Evolutionary conservation across 1,139 yeast species (phyloP).

Genomic region (Scheffersomyces parashehatae): DNA sequence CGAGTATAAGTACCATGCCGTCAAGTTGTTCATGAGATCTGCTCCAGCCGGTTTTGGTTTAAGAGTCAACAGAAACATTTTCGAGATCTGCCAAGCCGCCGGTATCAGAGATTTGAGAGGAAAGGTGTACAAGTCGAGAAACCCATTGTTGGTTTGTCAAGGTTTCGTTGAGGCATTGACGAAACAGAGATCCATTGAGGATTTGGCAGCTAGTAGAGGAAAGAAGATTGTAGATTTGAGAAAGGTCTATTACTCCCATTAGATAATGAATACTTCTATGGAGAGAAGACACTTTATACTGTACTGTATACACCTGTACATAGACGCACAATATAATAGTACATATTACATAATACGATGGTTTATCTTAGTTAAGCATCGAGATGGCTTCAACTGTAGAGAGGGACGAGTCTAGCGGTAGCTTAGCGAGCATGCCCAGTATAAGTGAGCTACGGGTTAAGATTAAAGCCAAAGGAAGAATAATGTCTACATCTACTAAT

Average conservation of each 20-base stretch:
- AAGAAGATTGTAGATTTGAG: slow-evolving; percentile 93
- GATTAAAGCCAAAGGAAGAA: too few species aligned
- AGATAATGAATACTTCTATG: not conserved
- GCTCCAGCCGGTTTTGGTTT: slow-evolving; percentile 96
- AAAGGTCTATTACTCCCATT: slow-evolving; percentile 73
- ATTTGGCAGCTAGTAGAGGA: slow-evolving; percentile 90
- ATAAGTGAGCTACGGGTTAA: too few species aligned
- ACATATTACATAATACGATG: too few species aligned
- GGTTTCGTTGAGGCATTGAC: slow-evolving; percentile 86
- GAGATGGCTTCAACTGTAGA: too few species aligned
- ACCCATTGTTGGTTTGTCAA: slow-evolving; percentile 92
- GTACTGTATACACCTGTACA: slow-evolving; percentile 1
- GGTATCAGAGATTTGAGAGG: slow-evolving; percentile 95
- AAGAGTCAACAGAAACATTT: slow-evolving; percentile 87
- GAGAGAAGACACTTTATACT: too few species aligned
- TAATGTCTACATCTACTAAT: too few species aligned
- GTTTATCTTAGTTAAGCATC: too few species aligned
- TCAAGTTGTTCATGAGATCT: slow-evolving; percentile 74
- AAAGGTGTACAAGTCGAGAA: slow-evolving; percentile 87
- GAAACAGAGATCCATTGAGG: slow-evolving; percentile 79
- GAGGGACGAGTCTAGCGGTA: too few species aligned
- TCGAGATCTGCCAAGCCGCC: slow-evolving; percentile 90
- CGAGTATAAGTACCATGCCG: slow-evolving; percentile 84
- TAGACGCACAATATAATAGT: not conserved
- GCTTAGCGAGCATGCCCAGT: too few species aligned